A percentile compares a stretch with the other conserved stretches of the same genome.
Evolutionary conservation across 257 asterid species (phyloP).

Genomic region (Gynochthodes officinalis): DNA sequence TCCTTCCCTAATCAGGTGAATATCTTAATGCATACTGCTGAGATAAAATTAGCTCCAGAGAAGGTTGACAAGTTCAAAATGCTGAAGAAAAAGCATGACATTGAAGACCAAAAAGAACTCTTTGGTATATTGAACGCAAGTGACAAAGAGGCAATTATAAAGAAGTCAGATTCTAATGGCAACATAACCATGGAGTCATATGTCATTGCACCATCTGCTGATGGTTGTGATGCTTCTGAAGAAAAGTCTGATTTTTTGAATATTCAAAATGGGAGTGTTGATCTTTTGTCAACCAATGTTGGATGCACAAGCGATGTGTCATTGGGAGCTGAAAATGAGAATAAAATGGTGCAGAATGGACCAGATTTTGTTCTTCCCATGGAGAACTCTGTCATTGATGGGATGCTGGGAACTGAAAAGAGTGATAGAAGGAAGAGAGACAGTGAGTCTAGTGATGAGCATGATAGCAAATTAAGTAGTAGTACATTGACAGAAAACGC

Average conservation of each 20-base stretch:
- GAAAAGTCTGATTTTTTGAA: constrained; percentile 15
- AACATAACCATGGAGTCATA: constrained; percentile 18
- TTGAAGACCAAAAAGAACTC: constrained; percentile 33
- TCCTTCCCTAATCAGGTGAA: constrained; percentile 40
- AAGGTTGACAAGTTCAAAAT: constrained; percentile 18
- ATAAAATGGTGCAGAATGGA: background rate
- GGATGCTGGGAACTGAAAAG: constrained; percentile 4
- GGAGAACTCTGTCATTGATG: constrained; percentile 9
- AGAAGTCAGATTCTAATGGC: constrained; percentile 11
- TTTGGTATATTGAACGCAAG: constrained; percentile 15
- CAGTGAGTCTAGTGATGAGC: constrained; percentile 1
- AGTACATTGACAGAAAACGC: constrained; percentile 12
- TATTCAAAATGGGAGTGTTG: constrained; percentile 14
- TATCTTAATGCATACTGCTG: constrained; percentile 59
- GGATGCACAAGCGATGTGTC: constrained; percentile 13
- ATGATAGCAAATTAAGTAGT: constrained; percentile 2
- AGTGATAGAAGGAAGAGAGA: background rate
- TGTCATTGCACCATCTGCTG: constrained; percentile 16
- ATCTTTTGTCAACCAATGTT: constrained; percentile 9
- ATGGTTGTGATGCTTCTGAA: constrained; percentile 14
- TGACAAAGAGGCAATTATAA: constrained; percentile 13
- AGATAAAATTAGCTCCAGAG: constrained; percentile 16
- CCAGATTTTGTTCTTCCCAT: constrained; percentile 10
- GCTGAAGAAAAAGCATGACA: constrained; percentile 27
- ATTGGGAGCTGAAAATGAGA: background rate